Evolutionary conservation across 768 basidiomycete genomes (phyloP).

Genomic region (Leccinum ochraceum): DNA sequence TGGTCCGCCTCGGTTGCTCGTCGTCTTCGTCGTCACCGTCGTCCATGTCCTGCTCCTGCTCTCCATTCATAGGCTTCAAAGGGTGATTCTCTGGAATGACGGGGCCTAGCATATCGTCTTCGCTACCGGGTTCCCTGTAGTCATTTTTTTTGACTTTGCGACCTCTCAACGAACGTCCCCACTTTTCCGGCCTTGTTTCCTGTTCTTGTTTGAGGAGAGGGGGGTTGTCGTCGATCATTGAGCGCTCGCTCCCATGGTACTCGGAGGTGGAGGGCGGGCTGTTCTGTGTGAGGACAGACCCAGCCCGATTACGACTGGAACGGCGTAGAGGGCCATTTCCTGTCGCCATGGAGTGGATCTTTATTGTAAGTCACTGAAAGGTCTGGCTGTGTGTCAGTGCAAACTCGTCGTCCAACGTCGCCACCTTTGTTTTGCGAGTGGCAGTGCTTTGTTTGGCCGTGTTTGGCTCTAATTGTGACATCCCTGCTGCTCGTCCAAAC

Average conservation of each 20-base stretch:
- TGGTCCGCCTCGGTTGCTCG: conserved; percentile 19
- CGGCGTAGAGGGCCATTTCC: conserved; percentile 22
- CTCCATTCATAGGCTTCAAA: conserved; percentile 26
- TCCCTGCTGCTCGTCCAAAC: conserved; percentile 25
- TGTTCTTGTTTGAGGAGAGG: conserved; percentile 5
- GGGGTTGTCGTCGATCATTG: conserved; percentile 29
- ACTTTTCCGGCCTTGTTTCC: conserved; percentile 6
- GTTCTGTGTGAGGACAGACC: conserved; percentile 24
- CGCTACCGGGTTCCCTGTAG: conserved; percentile 49
- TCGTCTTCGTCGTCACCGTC: conserved; percentile 37
- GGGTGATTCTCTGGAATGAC: conserved; percentile 8
- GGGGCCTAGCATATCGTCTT: conserved; percentile 37
- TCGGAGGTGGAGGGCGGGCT: conserved; percentile 34
- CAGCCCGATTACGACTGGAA: conserved; percentile 25
- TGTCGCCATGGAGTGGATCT: conserved; percentile 24
- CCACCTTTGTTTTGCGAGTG: conserved; percentile 36
- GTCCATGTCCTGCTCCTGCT: conserved; percentile 20
- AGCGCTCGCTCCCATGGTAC: conserved; percentile 37
- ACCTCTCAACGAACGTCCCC: conserved; percentile 39
- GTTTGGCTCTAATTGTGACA: conserved; percentile 24
- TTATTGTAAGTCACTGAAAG: conserved; percentile 20
- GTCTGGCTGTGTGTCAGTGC: conserved; percentile 9
- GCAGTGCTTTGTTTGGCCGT: conserved; percentile 31
- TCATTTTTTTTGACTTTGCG: conserved; percentile 39
- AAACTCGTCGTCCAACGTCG: conserved; percentile 21